Evolutionary conservation across 345 rosid genomes (phyloP).

Genomic region (Luvunga scandens): DNA sequence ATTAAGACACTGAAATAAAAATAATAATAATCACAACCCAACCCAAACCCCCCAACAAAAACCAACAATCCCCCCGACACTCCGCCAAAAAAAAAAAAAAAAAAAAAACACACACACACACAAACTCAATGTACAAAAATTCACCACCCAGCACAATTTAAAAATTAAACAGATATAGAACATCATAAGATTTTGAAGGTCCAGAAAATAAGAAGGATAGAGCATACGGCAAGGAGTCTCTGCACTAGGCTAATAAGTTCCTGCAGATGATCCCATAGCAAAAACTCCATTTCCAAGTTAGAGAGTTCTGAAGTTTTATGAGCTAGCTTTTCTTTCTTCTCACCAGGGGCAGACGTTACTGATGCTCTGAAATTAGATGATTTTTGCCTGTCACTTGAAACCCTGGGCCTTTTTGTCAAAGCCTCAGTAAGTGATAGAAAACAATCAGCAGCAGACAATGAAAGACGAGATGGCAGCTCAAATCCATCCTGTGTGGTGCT

Average conservation of each 20-base stretch:
- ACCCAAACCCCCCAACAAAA: too few relatives aligned
- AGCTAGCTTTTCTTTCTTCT: constrained; percentile 33
- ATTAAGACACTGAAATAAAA: neutral
- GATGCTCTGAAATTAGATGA: constrained; percentile 31
- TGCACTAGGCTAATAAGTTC: constrained; percentile 54
- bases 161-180: neutral
- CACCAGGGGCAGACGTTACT: constrained; percentile 25
- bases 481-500: constrained; percentile 71
- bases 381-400: constrained; percentile 31
- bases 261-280: constrained; percentile 63
- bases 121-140: neutral
- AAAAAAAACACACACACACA: too few relatives aligned
- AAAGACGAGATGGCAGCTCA: constrained; percentile 86
- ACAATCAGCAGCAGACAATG: constrained; percentile 91
- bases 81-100: too few relatives aligned
- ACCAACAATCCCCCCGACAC: too few relatives aligned
- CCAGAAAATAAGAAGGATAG: constrained; percentile 18
- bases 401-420: constrained; percentile 55
- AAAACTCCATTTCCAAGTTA: constrained; percentile 30
- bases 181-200: neutral
- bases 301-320: constrained; percentile 28
- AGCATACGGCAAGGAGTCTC: constrained; percentile 65
- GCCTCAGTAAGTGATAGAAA: constrained; percentile 66
- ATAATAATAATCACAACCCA: too few relatives aligned
- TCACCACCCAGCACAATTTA: neutral